Conservation (phyloP, 2,329 filamentous ascomycete genomes). For the Chaetomiaceae sp. region DNA sequence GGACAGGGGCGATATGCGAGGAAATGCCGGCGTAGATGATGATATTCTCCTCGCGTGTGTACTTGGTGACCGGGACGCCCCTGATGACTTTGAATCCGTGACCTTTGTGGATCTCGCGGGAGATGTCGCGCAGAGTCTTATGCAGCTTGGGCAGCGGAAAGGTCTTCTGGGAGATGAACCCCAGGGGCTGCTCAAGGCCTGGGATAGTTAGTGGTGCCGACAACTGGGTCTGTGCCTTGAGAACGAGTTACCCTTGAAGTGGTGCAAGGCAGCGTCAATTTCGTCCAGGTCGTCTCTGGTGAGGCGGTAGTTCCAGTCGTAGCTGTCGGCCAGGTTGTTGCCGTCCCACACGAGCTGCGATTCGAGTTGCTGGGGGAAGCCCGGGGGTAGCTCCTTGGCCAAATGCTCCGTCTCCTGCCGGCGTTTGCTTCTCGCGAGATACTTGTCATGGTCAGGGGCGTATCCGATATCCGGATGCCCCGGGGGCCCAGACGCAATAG, state of each 20-base stretch:
- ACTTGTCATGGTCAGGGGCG: not conserved
- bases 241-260: slow-evolving; percentile 15
- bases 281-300: slow-evolving; percentile 18
- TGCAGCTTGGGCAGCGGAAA: slow-evolving; percentile 54
- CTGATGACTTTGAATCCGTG: slow-evolving; percentile 59
- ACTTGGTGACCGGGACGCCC: slow-evolving; percentile 49
- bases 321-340: slow-evolving; percentile 15
- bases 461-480: not conserved
- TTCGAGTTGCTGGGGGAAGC: slow-evolving; percentile 19
- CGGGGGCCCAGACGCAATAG: not conserved
- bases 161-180: slow-evolving; percentile 36
- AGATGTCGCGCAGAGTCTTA: slow-evolving; percentile 45
- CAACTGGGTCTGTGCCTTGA: not conserved
- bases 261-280: slow-evolving; percentile 16
- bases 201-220: not conserved
- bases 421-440: not conserved
- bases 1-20: slow-evolving; percentile 50
- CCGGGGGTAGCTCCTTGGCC: slow-evolving; percentile 15
- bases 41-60: slow-evolving; percentile 53
- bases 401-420: slow-evolving; percentile 1
- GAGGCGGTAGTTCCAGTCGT: slow-evolving; percentile 21
- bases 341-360: slow-evolving; percentile 21
- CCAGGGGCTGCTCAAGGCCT: not conserved
- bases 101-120: slow-evolving; percentile 51
- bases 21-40: slow-evolving; percentile 58